Evolutionary conservation across 164 flowering plant species (phyloP), one percentile per base, ranked within the genome.

Genomic region (Magnolia kwangsiensis): DNA sequence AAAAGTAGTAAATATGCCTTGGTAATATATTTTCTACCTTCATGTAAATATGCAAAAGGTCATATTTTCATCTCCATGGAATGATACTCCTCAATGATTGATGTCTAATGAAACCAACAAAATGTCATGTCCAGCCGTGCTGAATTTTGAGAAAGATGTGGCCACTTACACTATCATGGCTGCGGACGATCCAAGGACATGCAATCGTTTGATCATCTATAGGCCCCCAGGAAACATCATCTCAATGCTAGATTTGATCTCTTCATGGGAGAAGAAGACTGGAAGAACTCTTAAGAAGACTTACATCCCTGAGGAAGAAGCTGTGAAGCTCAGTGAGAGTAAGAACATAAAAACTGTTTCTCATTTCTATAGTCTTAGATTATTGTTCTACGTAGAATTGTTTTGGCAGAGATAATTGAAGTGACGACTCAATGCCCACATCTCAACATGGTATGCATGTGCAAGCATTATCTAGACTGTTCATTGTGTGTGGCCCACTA

Each of bases 91-190:
- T 10, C 16, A 55, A 55, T 55, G 13, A 7, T 55, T 10, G 13
- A 10, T 16, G 16, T 55, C 16, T 16, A 13, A 16, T 55, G 13
- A 55, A 55, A 55, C 18, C 18, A 55, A 55, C 18, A 16, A 55
- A 55, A 55, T 55, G 61, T 55, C 16, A 7, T 10, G 63, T 8
- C n/a, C 74, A 87, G 89, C 79, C 11, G 85, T 82, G 51, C 16
- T 87, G 67, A 85, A 84, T 24, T 80, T 69, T 51, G 86, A 87
- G 79, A 82, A 83, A 72, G 88, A 87, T 51, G 74, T 85, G 1
- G 89, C 81, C 0, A 59, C 72, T 10, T 85, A 83, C n/a, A 84
- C 87, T 21, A 78, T 84, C 51, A 84, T 69, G 79, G 80, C 79
- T 2, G 84, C 83, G 19, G 65, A 45, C 19, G 88, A 85, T 66